Conservation (phyloP, 164 flowering plant species). For the Umbellularia californica region DNA sequence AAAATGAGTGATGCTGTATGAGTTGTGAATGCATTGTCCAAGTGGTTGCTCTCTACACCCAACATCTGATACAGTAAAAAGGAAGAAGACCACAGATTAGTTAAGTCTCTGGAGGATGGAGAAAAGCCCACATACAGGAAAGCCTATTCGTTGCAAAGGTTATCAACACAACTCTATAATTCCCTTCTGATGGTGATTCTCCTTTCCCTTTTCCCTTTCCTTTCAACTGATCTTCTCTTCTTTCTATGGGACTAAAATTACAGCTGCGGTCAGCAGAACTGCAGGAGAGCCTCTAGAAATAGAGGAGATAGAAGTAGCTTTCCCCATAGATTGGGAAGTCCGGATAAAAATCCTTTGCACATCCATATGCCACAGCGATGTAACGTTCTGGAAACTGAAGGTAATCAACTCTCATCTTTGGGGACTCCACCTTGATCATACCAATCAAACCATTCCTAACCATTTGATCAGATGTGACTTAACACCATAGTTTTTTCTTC, state of each 20-base stretch:
- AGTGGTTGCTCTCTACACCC: too few species aligned
- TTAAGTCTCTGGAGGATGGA: not conserved
- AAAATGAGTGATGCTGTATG: too few species aligned
- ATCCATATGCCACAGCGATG: conserved; percentile 56
- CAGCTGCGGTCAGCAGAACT: conserved; percentile 51
- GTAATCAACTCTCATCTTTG: not conserved
- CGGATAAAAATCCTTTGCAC: conserved; percentile 59
- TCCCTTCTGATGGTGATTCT: too few species aligned
- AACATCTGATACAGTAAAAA: not conserved
- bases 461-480: too few species aligned
- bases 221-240: not conserved
- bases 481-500: too few species aligned
- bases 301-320: conserved; percentile 55
- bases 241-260: too few species aligned
- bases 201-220: not conserved
- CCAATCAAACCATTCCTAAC: too few species aligned
- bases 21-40: too few species aligned
- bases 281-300: conserved; percentile 49
- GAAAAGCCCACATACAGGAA: not conserved
- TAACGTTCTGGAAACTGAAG: conserved; percentile 46
- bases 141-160: conserved; percentile 1
- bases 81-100: not conserved
- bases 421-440: too few species aligned
- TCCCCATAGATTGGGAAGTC: conserved; percentile 54
- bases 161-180: too few species aligned